A percentile compares a stretch with the other conserved stretches of the same genome.
Evolutionary conservation across 768 basidiomycete genomes (phyloP).

Genomic region (Panaeolus papilionaceus): DNA sequence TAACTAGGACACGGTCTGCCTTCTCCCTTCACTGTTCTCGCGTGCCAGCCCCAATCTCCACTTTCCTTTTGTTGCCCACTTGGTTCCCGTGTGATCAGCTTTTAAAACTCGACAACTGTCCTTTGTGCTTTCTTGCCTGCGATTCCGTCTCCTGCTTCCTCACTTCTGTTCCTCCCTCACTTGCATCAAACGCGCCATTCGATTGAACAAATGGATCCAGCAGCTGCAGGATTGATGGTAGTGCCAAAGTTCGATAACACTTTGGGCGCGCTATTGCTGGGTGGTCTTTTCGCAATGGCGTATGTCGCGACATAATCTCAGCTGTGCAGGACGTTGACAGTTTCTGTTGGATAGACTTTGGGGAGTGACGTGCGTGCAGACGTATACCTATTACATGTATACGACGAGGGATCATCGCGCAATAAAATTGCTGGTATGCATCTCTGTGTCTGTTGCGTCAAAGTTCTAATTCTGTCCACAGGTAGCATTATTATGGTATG

Average conservation of each 20-base stretch:
- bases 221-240: not conserved
- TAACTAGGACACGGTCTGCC: constrained; percentile 3
- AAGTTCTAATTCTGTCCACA: constrained; percentile 16
- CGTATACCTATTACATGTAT: constrained; percentile 54
- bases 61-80: constrained; percentile 3
- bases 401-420: constrained; percentile 27
- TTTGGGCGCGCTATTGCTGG: constrained; percentile 60
- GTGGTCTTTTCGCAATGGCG: constrained; percentile 60
- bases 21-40: not conserved
- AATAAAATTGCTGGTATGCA: constrained; percentile 46
- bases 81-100: not conserved
- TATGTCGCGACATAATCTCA: constrained; percentile 36
- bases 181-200: not conserved
- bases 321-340: not conserved
- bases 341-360: constrained; percentile 48
- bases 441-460: not conserved
- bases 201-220: constrained; percentile 3
- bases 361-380: constrained; percentile 62
- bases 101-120: not conserved
- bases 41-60: not conserved
- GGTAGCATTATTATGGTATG: constrained; percentile 44
- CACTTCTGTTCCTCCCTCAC: not conserved
- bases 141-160: not conserved
- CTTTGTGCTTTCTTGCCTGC: not conserved
- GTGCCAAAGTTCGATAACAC: constrained; percentile 49